A percentile compares a stretch with the other conserved stretches of the same genome.
Conservation (phyloP, 2,329 filamentous ascomycete species). For the Cryphonectria japonica region DNA sequence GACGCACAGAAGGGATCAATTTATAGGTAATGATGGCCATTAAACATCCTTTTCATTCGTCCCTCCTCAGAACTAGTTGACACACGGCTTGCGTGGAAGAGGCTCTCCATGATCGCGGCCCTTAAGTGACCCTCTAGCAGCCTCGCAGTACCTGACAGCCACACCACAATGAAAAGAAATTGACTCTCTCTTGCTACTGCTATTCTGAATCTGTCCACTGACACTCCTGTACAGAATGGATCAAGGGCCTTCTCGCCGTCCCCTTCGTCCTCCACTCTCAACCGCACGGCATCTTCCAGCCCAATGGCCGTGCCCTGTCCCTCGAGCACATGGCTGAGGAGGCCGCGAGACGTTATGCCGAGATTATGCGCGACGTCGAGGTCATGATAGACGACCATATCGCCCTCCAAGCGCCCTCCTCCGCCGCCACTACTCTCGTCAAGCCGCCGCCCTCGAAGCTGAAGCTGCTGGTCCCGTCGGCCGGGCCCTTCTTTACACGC, state of each 20-base stretch:
- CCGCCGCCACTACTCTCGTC: slow-evolving; percentile 6
- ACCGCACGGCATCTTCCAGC: slow-evolving; percentile 76
- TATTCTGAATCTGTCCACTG: no score
- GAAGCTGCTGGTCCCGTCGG: slow-evolving; percentile 85
- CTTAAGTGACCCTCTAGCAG: neutral
- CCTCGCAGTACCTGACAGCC: neutral
- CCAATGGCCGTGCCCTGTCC: slow-evolving; percentile 61
- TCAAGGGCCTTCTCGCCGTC: slow-evolving; percentile 91
- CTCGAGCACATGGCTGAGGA: slow-evolving; percentile 74
- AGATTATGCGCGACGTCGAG: slow-evolving; percentile 92
- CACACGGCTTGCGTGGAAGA: no score
- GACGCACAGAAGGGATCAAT: slow-evolving; percentile 88
- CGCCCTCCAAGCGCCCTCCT: slow-evolving; percentile 55
- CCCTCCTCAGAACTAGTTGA: neutral
- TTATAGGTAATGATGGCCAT: slow-evolving; percentile 65
- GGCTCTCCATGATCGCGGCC: no score
- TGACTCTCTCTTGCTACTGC: no score
- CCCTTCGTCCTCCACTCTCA: slow-evolving; percentile 97
- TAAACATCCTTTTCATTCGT: neutral
- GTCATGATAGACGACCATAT: slow-evolving; percentile 83
- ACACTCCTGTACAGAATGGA: slow-evolving; percentile 68
- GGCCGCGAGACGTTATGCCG: slow-evolving; percentile 85
- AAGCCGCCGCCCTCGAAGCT: slow-evolving; percentile 81
- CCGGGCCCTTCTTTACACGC: slow-evolving; percentile 92
- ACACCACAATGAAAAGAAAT: no score